Conservation (phyloP, 2,329 filamentous ascomycete genomes). For the Phyllosticta citrichinensis region DNA sequence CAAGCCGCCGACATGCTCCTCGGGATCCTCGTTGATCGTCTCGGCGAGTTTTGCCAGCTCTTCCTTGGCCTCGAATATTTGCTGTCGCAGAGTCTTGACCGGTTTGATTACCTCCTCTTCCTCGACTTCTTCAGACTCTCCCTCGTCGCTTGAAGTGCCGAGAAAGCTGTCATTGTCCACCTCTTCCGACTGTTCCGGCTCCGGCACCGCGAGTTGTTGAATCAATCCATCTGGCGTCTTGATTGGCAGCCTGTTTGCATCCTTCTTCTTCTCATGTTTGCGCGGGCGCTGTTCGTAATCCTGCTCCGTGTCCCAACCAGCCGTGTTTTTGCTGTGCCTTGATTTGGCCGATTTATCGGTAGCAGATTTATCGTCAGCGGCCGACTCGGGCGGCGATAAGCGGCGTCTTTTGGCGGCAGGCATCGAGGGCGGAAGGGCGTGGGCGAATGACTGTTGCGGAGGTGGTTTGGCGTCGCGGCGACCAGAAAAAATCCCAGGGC, state of each 20-base stretch:
- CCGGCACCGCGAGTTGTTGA: constrained; percentile 36
- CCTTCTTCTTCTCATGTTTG: constrained; percentile 62
- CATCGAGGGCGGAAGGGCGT: constrained; percentile 21
- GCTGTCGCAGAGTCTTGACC: constrained; percentile 62
- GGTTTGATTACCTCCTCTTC: constrained; percentile 44
- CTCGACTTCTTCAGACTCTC: constrained; percentile 36
- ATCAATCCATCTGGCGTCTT: constrained; percentile 72
- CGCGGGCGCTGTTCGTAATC: constrained; percentile 75
- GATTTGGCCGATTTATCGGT: constrained; percentile 19
- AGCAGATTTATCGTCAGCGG: constrained; percentile 8
- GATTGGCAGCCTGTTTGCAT: constrained; percentile 70
- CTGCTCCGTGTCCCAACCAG: constrained; percentile 85
- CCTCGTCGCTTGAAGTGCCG: constrained; percentile 42
- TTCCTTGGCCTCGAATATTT: constrained; percentile 81
- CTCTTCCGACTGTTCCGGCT: constrained; percentile 36
- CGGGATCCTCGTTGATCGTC: constrained; percentile 80
- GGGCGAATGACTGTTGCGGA: constrained; percentile 18
- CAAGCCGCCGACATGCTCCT: constrained; percentile 75
- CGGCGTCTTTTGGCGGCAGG: constrained; percentile 28
- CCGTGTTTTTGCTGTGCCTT: constrained; percentile 62
- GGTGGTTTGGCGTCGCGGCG: constrained; percentile 5
- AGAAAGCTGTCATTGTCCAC: constrained; percentile 57
- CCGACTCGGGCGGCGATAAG: constrained; percentile 23
- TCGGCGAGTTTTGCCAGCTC: constrained; percentile 77
- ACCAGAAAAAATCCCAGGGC: neutral